phyloP scores from a whole-genome alignment of 495 filamentous ascomycete species.

The Penicillium cataractarum region DNA sequence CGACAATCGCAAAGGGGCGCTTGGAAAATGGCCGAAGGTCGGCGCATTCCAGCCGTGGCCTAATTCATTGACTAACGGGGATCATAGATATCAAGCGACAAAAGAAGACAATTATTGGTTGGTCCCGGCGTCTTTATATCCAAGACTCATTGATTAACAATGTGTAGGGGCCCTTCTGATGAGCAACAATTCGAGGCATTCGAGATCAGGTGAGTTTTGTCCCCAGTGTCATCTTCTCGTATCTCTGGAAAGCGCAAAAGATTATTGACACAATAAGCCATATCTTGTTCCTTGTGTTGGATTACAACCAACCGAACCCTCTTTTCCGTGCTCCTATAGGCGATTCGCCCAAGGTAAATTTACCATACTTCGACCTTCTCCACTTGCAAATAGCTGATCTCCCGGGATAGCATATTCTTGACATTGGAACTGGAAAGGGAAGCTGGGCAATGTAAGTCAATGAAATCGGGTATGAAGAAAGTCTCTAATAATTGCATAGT shows the following conservation, averaged over 20 bases:
- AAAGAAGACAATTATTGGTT: slow-evolving; percentile 19
- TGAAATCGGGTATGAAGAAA: neutral
- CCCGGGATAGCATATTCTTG: slow-evolving; percentile 21
- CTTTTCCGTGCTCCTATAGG: slow-evolving; percentile 22
- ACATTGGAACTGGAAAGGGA: slow-evolving; percentile 33
- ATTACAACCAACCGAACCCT: slow-evolving; percentile 20
- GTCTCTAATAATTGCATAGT: slow-evolving; percentile 15
- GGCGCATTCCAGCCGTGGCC: neutral
- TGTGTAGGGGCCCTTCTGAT: slow-evolving; percentile 23
- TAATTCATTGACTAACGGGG: neutral
- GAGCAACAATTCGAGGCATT: slow-evolving; percentile 32
- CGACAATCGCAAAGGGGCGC: slow-evolving; percentile 20
- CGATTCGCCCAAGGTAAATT: slow-evolving; percentile 2
- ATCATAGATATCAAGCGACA: slow-evolving; percentile 19
- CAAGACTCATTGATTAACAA: neutral
- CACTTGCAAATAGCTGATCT: neutral
- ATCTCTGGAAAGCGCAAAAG: neutral
- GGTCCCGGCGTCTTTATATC: neutral
- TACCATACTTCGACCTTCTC: neutral
- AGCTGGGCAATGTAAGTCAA: slow-evolving; percentile 34
- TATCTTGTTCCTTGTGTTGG: slow-evolving; percentile 20
- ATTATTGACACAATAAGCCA: slow-evolving; percentile 14
- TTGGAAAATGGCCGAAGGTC: slow-evolving; percentile 27
- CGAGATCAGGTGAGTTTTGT: slow-evolving; percentile 22
- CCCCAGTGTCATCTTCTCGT: neutral